Evolutionary conservation across 768 basidiomycete genomes (phyloP).

Genomic region (Naganishia vaughanmartiniae): DNA sequence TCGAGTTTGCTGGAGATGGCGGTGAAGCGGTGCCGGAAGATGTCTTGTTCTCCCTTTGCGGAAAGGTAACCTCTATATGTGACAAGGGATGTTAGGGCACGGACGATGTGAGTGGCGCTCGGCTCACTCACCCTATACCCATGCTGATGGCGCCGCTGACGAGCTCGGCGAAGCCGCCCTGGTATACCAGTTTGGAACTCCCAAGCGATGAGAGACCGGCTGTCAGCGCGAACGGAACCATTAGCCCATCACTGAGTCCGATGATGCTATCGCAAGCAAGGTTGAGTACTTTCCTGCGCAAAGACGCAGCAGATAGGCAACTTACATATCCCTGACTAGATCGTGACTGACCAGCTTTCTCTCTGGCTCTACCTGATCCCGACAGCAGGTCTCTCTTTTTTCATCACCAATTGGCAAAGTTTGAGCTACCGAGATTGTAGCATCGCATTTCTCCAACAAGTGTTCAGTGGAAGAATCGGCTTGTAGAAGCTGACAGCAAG

Average conservation of each 20-base stretch:
- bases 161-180: slow-evolving; percentile 93
- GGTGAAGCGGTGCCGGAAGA: slow-evolving; percentile 75
- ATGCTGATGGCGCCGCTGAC: slow-evolving; percentile 56
- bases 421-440: neutral
- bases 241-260: slow-evolving; percentile 47
- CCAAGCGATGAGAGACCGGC: slow-evolving; percentile 68
- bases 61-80: slow-evolving; percentile 77
- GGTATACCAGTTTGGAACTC: slow-evolving; percentile 79
- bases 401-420: neutral
- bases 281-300: neutral
- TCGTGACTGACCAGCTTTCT: slow-evolving; percentile 3
- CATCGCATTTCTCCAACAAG: neutral
- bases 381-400: slow-evolving; percentile 12
- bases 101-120: slow-evolving; percentile 93
- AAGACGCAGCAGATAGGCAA: neutral
- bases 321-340: neutral
- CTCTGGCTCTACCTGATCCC: neutral
- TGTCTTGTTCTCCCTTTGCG: slow-evolving; percentile 92
- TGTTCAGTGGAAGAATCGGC: neutral
- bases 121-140: slow-evolving; percentile 82
- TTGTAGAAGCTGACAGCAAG: neutral
- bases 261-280: slow-evolving; percentile 40
- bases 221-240: slow-evolving; percentile 50
- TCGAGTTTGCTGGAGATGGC: slow-evolving; percentile 76
- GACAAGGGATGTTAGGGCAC: too few relatives aligned